Evolutionary conservation across 805 yeast species (phyloP).

Genomic region (Ascoidea rubescens): DNA sequence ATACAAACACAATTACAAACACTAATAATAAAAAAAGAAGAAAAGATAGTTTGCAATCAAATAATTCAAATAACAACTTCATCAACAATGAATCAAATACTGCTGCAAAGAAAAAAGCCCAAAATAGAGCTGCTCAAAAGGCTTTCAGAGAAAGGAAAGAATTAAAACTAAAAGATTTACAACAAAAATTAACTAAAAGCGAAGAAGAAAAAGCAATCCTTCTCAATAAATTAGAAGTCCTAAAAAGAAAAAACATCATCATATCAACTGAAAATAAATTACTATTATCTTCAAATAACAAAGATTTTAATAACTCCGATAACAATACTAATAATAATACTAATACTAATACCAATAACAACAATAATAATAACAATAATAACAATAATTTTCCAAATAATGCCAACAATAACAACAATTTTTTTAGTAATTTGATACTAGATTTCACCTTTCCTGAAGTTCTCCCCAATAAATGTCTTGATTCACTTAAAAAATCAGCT

Average conservation of each 20-base stretch:
- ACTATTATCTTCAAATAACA: conserved; percentile 22
- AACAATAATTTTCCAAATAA: neutral
- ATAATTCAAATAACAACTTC: neutral
- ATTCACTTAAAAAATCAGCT: conserved; percentile 9
- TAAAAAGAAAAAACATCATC: conserved; percentile 40
- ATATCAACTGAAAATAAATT: conserved; percentile 51
- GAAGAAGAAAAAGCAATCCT: conserved; percentile 39
- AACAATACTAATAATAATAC: conserved; percentile 4
- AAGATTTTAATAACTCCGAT: conserved; percentile 3
- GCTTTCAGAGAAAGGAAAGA: conserved; percentile 80
- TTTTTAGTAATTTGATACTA: neutral
- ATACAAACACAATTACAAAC: neutral
- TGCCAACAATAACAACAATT: neutral
- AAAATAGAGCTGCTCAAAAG: conserved; percentile 76
- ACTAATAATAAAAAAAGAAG: neutral
- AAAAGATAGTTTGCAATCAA: neutral
- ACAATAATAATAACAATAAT: neutral
- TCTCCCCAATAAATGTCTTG: conserved; percentile 16
- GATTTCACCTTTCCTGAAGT: conserved; percentile 5
- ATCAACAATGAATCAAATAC: conserved; percentile 9
- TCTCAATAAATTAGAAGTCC: conserved; percentile 30
- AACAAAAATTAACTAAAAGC: conserved; percentile 39
- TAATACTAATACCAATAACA: neutral
- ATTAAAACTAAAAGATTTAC: conserved; percentile 52
- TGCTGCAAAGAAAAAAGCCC: conserved; percentile 52